Conservation (phyloP, 2,329 filamentous ascomycete species). For the Beauveria medogensis region DNA sequence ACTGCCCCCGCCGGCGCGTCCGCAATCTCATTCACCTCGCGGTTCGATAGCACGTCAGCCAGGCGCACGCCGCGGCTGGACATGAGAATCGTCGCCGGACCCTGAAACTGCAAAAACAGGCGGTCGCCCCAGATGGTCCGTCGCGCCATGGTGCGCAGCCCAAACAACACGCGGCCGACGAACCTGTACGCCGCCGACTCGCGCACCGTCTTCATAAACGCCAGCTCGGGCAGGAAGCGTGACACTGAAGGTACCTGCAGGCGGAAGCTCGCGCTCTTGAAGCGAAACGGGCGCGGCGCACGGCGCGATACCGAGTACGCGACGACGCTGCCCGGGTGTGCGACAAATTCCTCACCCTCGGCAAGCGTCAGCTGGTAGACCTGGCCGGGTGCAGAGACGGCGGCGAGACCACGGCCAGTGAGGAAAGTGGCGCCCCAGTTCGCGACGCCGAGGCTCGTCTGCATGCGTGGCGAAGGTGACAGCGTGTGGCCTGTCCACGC, state of each 20-base stretch:
- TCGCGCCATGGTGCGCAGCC: constrained; percentile 65
- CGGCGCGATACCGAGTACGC: constrained; percentile 75
- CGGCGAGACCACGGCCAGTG: constrained; percentile 79
- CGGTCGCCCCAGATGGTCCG: constrained; percentile 89
- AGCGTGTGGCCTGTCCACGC: constrained; percentile 94
- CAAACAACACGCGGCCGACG: constrained; percentile 56
- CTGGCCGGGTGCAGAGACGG: constrained; percentile 78
- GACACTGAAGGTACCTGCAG: constrained; percentile 70
- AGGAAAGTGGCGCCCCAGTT: constrained; percentile 89
- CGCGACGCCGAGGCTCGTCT: constrained; percentile 64
- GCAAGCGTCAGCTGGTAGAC: constrained; percentile 78
- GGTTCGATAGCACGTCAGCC: constrained; percentile 66
- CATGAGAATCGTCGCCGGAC: constrained; percentile 76
- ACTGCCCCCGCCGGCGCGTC: constrained; percentile 68
- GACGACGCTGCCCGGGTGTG: constrained; percentile 84
- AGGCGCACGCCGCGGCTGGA: constrained; percentile 78
- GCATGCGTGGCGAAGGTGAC: constrained; percentile 64
- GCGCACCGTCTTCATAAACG: constrained; percentile 66
- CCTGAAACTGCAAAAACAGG: constrained; percentile 83
- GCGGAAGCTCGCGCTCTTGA: constrained; percentile 67
- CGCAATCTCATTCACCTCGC: constrained; percentile 85
- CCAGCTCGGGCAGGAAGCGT: constrained; percentile 57
- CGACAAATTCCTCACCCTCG: constrained; percentile 81
- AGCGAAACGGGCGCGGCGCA: constrained; percentile 74
- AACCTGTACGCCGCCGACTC: constrained; percentile 66